Base-by-base conservation (phyloP, 768 basidiomycete genomes). In the Auriscalpium orientale region DNA sequence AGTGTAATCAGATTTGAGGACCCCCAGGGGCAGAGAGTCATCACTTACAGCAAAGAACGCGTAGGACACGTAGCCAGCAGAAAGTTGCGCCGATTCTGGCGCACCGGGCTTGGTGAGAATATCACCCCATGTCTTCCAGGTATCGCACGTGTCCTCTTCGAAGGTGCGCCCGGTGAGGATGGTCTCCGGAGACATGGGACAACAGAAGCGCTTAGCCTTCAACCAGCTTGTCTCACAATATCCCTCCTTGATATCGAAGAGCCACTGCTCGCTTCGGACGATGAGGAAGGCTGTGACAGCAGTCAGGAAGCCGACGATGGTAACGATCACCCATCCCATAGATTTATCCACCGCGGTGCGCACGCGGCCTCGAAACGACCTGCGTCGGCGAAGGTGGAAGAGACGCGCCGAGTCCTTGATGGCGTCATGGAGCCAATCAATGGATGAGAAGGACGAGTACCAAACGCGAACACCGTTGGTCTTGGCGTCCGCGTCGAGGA, bases 401-500 rank as follows among this genome's bases (percentile, higher is more conserved):
- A 88, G 86, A 33, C 94, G 87, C 8, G 81, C 80, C 0, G 92
- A 91, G 66, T 95, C 92, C 70, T 97, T 95, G 74, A 98, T 91
- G 43, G 91, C 81, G 72, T 98, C 95, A 64, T 98, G 95, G 53
- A 98, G 75, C 95, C 95, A 98, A 70, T 98, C 94, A 55, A 95
- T 87, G 18, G 89, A 92, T 0, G 90, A 85, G 72, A 85, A 95
- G 3, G 89, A 90, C 11, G 87, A 84, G 69, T 92, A 93, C 91
- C 87, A 90, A n/a, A 93, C 90, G 28, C 91, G 86, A 55, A 91
- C 84, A 37, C 94, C 94, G 62, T 95, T 95, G 49, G 83, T 82
- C 65, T 82, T 84, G 35, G 82, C 76, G 55, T 83, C 85, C 16
- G 77, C 67, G 46, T 79, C 82, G 16, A 74, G 67, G 8, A 75